These are phyloP conservation scores for Zostera marina DNA, from an alignment of 116 monocot species.

Conservation along the genomic window DNA sequence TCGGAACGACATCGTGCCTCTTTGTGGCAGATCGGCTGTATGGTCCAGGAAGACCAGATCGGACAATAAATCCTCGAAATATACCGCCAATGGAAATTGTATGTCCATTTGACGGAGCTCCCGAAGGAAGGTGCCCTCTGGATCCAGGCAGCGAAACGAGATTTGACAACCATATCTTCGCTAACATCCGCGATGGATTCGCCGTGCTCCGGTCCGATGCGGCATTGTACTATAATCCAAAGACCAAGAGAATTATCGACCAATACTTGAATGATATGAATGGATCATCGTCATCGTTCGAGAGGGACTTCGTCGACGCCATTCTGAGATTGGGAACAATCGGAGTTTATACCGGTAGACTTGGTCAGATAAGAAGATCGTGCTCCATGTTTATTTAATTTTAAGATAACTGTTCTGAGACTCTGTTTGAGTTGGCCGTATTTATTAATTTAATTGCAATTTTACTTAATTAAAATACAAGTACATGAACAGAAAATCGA, in stretches of 20 bases:
- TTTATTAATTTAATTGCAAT: too few relatives aligned
- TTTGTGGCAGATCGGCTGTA: background rate
- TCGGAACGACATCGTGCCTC: background rate
- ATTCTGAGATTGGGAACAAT: background rate
- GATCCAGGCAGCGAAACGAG: conserved; percentile 13
- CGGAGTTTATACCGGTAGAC: too few relatives aligned
- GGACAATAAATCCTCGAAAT: conserved; percentile 1
- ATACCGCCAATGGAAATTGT: background rate
- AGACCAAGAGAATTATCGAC: conserved; percentile 10
- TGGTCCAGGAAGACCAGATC: background rate
- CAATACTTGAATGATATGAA: conserved; percentile 1
- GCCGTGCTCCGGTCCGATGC: conserved; percentile 14
- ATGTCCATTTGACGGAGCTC: conserved; percentile 9
- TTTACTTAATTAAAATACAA: too few relatives aligned
- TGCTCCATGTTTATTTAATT: too few relatives aligned
- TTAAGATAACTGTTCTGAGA: too few relatives aligned
- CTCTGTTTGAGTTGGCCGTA: too few relatives aligned
- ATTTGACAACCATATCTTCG: conserved; percentile 11
- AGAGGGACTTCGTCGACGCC: conserved; percentile 12
- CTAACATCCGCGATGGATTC: conserved; percentile 11
- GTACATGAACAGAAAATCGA: too few relatives aligned
- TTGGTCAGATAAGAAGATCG: too few relatives aligned
- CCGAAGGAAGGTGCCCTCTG: conserved; percentile 6
- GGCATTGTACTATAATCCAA: conserved; percentile 1
- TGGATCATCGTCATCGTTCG: conserved; percentile 5